phyloP scores from a whole-genome alignment of 352 stramenopile genomes.

The Phytophthora idaei region DNA sequence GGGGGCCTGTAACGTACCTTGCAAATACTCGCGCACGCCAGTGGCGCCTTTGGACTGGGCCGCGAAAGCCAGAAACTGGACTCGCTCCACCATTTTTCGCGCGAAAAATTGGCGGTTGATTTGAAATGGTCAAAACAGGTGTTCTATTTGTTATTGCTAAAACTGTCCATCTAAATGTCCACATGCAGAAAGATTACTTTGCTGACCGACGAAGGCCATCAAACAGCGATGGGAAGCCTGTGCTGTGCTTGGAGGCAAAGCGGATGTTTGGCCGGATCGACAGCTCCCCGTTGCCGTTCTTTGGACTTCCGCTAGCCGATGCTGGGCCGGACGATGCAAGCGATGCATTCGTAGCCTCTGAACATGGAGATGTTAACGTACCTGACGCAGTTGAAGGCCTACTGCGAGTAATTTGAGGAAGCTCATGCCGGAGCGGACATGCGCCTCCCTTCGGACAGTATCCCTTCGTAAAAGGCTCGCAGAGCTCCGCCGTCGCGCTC shows the following conservation, averaged over 20 bases:
- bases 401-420: constrained; percentile 22
- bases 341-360: constrained; percentile 11
- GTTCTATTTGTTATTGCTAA: constrained; percentile 3
- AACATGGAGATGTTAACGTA: constrained; percentile 40
- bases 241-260: constrained; percentile 61
- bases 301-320: constrained; percentile 17
- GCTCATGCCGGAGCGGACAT: constrained; percentile 71
- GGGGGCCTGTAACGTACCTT: constrained; percentile 25
- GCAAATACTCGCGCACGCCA: constrained; percentile 48
- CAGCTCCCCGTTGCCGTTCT: constrained; percentile 32
- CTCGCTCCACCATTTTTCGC: constrained; percentile 15
- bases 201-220: constrained; percentile 31
- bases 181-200: constrained; percentile 26
- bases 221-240: constrained; percentile 56
- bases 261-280: constrained; percentile 74
- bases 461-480: constrained; percentile 67
- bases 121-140: constrained; percentile 13
- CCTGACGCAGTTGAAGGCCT: constrained; percentile 31
- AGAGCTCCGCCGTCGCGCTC: constrained; percentile 62
- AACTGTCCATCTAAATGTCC: constrained; percentile 18
- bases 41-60: constrained; percentile 46
- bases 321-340: constrained; percentile 10
- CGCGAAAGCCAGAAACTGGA: constrained; percentile 38
- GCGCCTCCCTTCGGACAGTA: constrained; percentile 62
- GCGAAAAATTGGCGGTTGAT: background rate